Percentiles rank a stretch among this genome's conserved stretches.
phyloP scores from a whole-genome alignment of 208 protist species.

The Trypanosoma brucei region DNA sequence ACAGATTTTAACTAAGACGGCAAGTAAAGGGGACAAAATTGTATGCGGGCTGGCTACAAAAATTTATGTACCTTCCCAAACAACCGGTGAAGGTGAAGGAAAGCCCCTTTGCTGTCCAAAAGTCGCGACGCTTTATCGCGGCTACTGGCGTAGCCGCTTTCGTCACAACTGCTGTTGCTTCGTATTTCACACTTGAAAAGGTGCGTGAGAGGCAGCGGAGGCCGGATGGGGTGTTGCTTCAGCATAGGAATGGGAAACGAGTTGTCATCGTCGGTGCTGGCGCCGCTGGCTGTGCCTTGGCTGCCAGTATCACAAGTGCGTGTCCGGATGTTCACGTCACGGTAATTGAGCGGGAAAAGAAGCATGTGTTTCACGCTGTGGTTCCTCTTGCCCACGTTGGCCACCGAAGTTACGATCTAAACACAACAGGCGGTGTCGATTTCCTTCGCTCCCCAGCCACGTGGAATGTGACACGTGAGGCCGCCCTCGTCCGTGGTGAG shows the following conservation, averaged over 20 bases:
- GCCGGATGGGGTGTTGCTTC: constrained; percentile 19
- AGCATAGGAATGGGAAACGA: constrained; percentile 30
- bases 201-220: constrained; percentile 38
- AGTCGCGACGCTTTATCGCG: constrained; percentile 40
- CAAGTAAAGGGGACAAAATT: background rate
- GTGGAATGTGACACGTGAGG: constrained; percentile 79
- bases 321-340: constrained; percentile 59
- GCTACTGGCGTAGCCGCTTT: constrained; percentile 24
- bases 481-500: constrained; percentile 56
- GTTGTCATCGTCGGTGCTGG: constrained; percentile 80
- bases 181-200: constrained; percentile 38
- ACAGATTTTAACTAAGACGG: too few relatives aligned
- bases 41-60: constrained; percentile 1
- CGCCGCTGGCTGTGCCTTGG: constrained; percentile 53
- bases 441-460: constrained; percentile 58
- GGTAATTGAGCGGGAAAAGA: constrained; percentile 69
- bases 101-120: constrained; percentile 53
- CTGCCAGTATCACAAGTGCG: constrained; percentile 45
- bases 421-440: constrained; percentile 65
- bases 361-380: constrained; percentile 57
- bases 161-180: constrained; percentile 26
- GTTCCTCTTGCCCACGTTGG: constrained; percentile 75
- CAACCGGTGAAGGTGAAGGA: constrained; percentile 23
- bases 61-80: constrained; percentile 62
- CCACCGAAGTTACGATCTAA: constrained; percentile 85